A percentile compares a stretch with the other conserved stretches of the same genome.
Evolutionary conservation across 2,329 filamentous ascomycete species (phyloP).

Genomic region (Nigrospora oryzae): DNA sequence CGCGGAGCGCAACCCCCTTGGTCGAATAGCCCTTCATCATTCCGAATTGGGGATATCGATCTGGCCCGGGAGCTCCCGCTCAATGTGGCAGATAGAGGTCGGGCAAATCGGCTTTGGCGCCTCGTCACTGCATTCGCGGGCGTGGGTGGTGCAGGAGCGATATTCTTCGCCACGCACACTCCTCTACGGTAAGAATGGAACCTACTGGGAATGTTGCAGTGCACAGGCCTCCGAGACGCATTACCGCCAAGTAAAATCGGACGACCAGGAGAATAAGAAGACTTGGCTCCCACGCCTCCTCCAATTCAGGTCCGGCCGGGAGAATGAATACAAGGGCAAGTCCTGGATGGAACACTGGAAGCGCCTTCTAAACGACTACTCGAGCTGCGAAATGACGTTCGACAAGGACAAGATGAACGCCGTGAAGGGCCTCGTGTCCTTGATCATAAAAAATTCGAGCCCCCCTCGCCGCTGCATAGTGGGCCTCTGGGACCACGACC

Average conservation of each 20-base stretch:
- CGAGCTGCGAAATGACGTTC: constrained; percentile 2
- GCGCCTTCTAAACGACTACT: constrained; percentile 1
- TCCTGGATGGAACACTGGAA: constrained; percentile 3
- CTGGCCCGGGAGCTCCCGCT: neutral
- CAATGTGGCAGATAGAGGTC: constrained; percentile 2
- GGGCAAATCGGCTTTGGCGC: neutral
- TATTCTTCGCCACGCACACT: constrained; percentile 4
- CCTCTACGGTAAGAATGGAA: constrained; percentile 2
- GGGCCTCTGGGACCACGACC: constrained; percentile 4
- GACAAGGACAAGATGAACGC: constrained; percentile 4
- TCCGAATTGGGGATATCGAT: neutral
- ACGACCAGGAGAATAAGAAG: constrained; percentile 3
- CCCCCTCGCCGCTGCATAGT: neutral
- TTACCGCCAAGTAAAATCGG: neutral
- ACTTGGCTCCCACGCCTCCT: constrained; percentile 3
- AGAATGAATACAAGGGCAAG: no score
- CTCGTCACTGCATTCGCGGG: constrained; percentile 2
- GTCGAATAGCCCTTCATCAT: neutral
- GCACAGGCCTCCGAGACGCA: constrained; percentile 3
- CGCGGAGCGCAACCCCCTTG: neutral
- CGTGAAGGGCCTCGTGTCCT: neutral
- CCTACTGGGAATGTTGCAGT: constrained; percentile 5
- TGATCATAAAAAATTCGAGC: neutral
- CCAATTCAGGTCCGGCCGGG: neutral
- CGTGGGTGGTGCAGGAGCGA: constrained; percentile 5